A percentile compares a stretch with the other conserved stretches of the same genome.
Evolutionary conservation across 1,284 basidiomycete genomes (phyloP).

Genomic region (Ustilago crameri): DNA sequence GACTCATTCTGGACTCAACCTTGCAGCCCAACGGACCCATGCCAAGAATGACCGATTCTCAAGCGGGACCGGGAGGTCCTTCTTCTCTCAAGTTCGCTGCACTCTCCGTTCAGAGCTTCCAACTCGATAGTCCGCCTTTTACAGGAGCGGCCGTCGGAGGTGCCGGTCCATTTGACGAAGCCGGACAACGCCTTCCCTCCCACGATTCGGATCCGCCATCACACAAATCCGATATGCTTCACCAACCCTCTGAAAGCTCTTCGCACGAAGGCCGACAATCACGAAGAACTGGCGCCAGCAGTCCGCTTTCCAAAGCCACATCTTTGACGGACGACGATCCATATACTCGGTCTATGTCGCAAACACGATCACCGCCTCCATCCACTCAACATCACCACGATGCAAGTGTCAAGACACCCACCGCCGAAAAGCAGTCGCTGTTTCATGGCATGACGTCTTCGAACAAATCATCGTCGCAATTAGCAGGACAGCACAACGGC

Average conservation of each 20-base stretch:
- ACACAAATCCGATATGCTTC: slow-evolving; percentile 11
- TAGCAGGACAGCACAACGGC: slow-evolving; percentile 2
- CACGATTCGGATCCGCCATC: slow-evolving; percentile 27
- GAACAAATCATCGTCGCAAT: not conserved
- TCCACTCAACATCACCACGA: slow-evolving; percentile 19
- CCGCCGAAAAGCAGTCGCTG: slow-evolving; percentile 21
- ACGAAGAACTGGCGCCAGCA: slow-evolving; percentile 18
- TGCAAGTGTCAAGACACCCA: slow-evolving; percentile 24
- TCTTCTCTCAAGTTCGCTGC: slow-evolving; percentile 63
- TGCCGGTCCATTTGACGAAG: slow-evolving; percentile 51
- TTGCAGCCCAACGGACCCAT: slow-evolving; percentile 46
- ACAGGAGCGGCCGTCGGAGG: slow-evolving; percentile 62
- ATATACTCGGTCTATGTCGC: slow-evolving; percentile 38
- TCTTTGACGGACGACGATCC: slow-evolving; percentile 27
- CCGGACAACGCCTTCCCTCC: slow-evolving; percentile 26
- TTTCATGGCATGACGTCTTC: slow-evolving; percentile 21
- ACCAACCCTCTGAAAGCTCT: slow-evolving; percentile 14
- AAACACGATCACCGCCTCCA: slow-evolving; percentile 17
- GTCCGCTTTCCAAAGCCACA: slow-evolving; percentile 24
- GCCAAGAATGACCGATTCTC: slow-evolving; percentile 64
- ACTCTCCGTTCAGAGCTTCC: slow-evolving; percentile 64
- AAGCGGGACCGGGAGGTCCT: slow-evolving; percentile 54
- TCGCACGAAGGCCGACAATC: slow-evolving; percentile 7
- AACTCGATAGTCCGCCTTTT: slow-evolving; percentile 66
- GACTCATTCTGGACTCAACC: not conserved